Conservation (phyloP, 1,139 yeast species). For the Kodamaea alishanica region DNA sequence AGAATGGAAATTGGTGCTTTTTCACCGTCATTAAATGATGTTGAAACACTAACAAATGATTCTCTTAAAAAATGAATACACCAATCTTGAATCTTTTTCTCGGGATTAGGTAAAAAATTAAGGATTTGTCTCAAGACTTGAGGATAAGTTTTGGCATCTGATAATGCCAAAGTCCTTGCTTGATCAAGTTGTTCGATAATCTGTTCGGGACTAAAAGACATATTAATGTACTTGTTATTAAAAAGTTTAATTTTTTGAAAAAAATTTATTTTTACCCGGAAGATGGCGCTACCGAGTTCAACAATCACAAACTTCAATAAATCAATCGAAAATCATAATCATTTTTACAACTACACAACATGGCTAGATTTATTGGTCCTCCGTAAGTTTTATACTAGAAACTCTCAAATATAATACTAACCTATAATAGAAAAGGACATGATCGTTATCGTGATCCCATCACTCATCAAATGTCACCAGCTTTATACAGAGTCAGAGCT, state of each 20-base stretch:
- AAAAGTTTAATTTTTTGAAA: no score
- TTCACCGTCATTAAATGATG: constrained; percentile 22
- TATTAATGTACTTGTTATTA: neutral
- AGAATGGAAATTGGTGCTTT: constrained; percentile 6
- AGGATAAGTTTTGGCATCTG: constrained; percentile 45
- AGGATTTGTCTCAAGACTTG: constrained; percentile 53
- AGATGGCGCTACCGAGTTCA: no score
- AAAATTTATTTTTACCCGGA: no score
- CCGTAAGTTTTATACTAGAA: constrained; percentile 28
- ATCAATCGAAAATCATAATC: neutral
- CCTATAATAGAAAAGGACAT: constrained; percentile 23
- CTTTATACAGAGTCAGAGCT: constrained; percentile 81
- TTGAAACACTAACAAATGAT: constrained; percentile 29
- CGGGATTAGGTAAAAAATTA: constrained; percentile 36
- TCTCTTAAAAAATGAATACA: constrained; percentile 45
- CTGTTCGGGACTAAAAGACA: constrained; percentile 15
- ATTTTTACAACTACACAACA: constrained; percentile 10
- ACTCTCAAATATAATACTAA: constrained; percentile 9
- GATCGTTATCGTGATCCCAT: constrained; percentile 64
- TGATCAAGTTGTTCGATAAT: constrained; percentile 43
- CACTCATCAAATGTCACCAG: constrained; percentile 90
- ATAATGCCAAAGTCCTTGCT: constrained; percentile 49
- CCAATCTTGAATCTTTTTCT: constrained; percentile 41
- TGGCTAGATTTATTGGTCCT: constrained; percentile 35
- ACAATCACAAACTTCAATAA: no score